Percentiles rank a stretch among this genome's conserved stretches.
These are phyloP conservation scores for Aspergillus sp. DNA, from an alignment of 2,329 filamentous ascomycete species.

Conservation along the genomic window DNA sequence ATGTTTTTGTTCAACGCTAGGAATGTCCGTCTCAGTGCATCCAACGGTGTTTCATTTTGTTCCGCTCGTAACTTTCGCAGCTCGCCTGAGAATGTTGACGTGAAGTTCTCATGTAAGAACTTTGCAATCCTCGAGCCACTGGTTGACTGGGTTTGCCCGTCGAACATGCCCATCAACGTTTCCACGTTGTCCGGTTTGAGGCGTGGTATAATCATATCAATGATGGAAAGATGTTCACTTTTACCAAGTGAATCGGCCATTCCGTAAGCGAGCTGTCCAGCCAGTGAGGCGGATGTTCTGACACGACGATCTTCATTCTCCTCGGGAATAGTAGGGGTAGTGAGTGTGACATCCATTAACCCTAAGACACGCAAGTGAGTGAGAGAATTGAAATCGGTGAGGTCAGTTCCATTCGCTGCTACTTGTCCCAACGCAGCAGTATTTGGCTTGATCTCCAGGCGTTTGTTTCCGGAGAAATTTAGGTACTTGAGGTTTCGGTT, in stretches of 20 bases:
- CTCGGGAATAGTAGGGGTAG: constrained; percentile 87
- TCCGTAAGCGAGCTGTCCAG: constrained; percentile 86
- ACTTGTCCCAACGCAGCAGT: constrained; percentile 52
- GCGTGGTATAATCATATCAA: constrained; percentile 90
- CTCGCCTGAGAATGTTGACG: constrained; percentile 75
- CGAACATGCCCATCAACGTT: constrained; percentile 89
- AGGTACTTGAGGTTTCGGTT: constrained; percentile 93
- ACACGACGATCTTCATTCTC: constrained; percentile 93
- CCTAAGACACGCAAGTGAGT: constrained; percentile 81
- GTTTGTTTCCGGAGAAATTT: constrained; percentile 94
- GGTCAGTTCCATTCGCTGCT: constrained; percentile 55
- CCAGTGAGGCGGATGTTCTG: constrained; percentile 90
- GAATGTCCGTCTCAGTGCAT: constrained; percentile 83
- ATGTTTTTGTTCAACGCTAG: constrained; percentile 90
- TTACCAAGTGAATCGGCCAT: constrained; percentile 95
- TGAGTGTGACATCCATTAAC: constrained; percentile 96
- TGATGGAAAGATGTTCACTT: constrained; percentile 90
- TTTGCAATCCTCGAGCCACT: constrained; percentile 95
- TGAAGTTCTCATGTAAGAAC: constrained; percentile 94
- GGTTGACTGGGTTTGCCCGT: constrained; percentile 82
- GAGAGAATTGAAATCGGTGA: constrained; percentile 88
- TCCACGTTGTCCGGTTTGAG: constrained; percentile 88
- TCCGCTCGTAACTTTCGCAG: constrained; percentile 66
- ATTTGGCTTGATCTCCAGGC: constrained; percentile 77
- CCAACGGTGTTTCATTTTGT: constrained; percentile 68